Percentiles rank a stretch among this genome's conserved stretches.
Conservation (phyloP, 2,329 filamentous ascomycete genomes). For the Botrytis galanthina region DNA sequence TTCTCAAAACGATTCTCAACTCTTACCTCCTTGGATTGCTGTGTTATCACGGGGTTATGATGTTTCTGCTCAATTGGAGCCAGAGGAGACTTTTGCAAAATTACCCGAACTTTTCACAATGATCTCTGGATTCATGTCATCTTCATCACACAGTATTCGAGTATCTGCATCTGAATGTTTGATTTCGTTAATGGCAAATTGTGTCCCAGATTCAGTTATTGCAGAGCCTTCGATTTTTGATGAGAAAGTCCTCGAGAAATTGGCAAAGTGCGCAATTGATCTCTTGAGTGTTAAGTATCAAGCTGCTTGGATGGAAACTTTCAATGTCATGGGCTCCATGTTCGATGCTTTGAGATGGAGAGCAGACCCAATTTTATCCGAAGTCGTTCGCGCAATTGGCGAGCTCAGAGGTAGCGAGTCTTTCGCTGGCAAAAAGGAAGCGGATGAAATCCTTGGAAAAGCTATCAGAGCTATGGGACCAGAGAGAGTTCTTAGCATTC, state of each 20-base stretch:
- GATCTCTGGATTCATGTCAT: constrained; percentile 78
- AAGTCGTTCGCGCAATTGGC: constrained; percentile 75
- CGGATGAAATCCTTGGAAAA: constrained; percentile 83
- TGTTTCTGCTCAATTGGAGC: constrained; percentile 82
- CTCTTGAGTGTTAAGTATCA: constrained; percentile 89
- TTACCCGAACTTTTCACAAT: constrained; percentile 80
- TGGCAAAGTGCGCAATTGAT: constrained; percentile 69
- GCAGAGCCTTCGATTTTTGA: constrained; percentile 89
- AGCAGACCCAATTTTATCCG: constrained; percentile 72
- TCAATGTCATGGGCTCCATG: constrained; percentile 81
- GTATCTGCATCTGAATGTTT: constrained; percentile 93
- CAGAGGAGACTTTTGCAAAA: constrained; percentile 88
- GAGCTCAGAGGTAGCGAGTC: constrained; percentile 84
- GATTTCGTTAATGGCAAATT: constrained; percentile 88
- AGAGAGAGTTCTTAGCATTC: constrained; percentile 73
- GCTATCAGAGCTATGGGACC: constrained; percentile 90
- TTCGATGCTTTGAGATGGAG: constrained; percentile 86
- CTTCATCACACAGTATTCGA: constrained; percentile 87
- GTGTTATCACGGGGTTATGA: constrained; percentile 93
- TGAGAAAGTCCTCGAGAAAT: constrained; percentile 81
- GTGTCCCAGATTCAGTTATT: constrained; percentile 78
- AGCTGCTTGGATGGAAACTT: constrained; percentile 90
- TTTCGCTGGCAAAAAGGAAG: constrained; percentile 92
- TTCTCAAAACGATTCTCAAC: constrained; percentile 87
- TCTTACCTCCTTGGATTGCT: constrained; percentile 94